Base-by-base conservation (phyloP, 352 stramenopile species). In the Pythium plurisporium region DNA sequence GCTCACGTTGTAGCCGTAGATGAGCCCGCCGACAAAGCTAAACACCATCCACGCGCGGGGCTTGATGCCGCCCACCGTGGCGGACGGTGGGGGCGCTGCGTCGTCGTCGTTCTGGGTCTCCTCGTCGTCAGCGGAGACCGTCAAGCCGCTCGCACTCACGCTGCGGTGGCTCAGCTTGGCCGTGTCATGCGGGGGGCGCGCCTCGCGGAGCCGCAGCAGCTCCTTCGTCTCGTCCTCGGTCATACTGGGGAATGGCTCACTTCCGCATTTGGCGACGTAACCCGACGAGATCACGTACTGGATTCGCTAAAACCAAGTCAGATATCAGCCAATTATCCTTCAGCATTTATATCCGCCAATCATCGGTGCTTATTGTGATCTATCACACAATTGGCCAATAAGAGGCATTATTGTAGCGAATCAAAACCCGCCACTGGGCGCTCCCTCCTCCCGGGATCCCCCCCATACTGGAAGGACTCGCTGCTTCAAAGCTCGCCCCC, bases 1-100 rank as follows among this genome's bases (percentile, higher is more conserved):
- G 43, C 85, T 72, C 30, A 94, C 85, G 65, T 94, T 94, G 73
- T 94, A 92, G 46, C 85, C 85, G 67, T 95, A 95, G 52, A 95
- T 91, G 58, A 95, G 78, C 0, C 85, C 82, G 27, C 82, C 82
- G 34, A 91, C 72, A 62, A 91, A 55, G 55, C 85, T 94, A 50
- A 94, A 94, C 9, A 88, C 54, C 54, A 82, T 73, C 84, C 84
- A 94, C 46, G 70, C 75, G 55, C 63, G 76, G n/a, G 69, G 73
- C 48, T 79, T 74, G 64, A 72, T 68, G 36, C 63, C 63, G 44
- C 55, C 63, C 14, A 70, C 44, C 22, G 48, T 46, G 30, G 33
- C 33, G 12, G 42, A 34, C 10, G 33, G 9, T 15, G 10, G 10
- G 33, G 33, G 33, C 33, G 33, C n/a, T n/a, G 27, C 4, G 22